Percentiles rank a stretch among this genome's conserved stretches.
These are phyloP conservation scores for Starmerella kuoi DNA, from an alignment of 805 yeast genomes.

Conservation along the genomic window DNA sequence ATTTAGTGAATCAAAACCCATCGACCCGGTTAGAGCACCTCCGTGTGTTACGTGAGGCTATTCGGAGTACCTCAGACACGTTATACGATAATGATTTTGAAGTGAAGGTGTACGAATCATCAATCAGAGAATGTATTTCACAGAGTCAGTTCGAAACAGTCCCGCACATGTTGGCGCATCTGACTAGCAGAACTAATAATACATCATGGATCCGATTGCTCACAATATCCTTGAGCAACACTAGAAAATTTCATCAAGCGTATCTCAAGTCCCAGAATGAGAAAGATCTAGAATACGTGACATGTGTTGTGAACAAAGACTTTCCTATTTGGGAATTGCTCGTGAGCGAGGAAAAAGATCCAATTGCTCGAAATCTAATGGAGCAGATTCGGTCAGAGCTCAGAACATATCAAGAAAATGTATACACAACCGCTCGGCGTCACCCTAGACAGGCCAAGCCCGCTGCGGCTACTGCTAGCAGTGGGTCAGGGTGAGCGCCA, in stretches of 20 bases:
- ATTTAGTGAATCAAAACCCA: neutral
- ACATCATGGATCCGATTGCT: slow-evolving; percentile 2
- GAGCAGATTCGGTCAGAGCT: neutral
- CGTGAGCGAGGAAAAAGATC: neutral
- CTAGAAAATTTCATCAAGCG: slow-evolving; percentile 12
- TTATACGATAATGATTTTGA: slow-evolving; percentile 1
- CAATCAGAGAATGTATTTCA: slow-evolving; percentile 7
- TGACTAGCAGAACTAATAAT: neutral
- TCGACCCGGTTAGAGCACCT: slow-evolving; percentile 3
- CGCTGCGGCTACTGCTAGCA: too few relatives aligned
- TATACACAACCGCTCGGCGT: too few relatives aligned
- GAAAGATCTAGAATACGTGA: slow-evolving; percentile 1
- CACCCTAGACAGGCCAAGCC: too few relatives aligned
- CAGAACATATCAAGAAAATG: neutral
- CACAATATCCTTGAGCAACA: slow-evolving; percentile 8
- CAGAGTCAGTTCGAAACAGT: slow-evolving; percentile 4
- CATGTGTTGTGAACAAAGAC: slow-evolving; percentile 7
- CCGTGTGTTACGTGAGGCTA: slow-evolving; percentile 14
- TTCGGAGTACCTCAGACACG: neutral
- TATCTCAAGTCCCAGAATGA: neutral
- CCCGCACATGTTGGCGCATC: slow-evolving; percentile 7
- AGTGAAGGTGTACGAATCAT: slow-evolving; percentile 4
- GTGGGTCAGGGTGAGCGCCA: too few relatives aligned
- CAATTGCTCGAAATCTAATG: slow-evolving; percentile 6
- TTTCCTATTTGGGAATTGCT: slow-evolving; percentile 6